These are phyloP conservation scores for Cystobasidiaceae sp. DNA, from an alignment of 1,284 basidiomycete species.

Conservation along the genomic window DNA sequence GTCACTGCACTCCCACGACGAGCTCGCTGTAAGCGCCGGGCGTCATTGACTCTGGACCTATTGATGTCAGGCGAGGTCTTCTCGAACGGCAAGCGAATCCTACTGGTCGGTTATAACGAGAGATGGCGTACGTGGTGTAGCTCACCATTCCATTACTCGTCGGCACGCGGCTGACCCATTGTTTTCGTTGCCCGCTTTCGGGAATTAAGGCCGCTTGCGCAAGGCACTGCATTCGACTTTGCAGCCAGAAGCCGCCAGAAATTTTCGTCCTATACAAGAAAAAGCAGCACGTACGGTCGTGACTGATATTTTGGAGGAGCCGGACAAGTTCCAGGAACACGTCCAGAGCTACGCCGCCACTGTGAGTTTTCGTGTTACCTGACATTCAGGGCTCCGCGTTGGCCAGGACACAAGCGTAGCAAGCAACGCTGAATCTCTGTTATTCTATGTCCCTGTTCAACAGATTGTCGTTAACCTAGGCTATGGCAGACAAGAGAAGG, in stretches of 20 bases:
- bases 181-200: neutral
- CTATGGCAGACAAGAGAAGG: conserved; percentile 24
- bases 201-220: neutral
- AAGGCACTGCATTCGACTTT: conserved; percentile 25
- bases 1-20: neutral
- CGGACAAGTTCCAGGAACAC: conserved; percentile 17
- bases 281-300: conserved; percentile 19
- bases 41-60: neutral
- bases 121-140: conserved; percentile 10
- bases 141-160: neutral
- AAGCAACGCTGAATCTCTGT: neutral
- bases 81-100: conserved; percentile 29
- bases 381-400: neutral
- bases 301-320: conserved; percentile 18
- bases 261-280: conserved; percentile 22
- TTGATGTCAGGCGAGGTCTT: conserved; percentile 10
- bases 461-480: conserved; percentile 28
- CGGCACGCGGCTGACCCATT: neutral
- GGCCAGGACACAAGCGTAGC: neutral
- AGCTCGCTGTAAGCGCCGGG: neutral
- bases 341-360: conserved; percentile 26
- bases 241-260: conserved; percentile 22
- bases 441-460: neutral
- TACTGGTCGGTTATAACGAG: conserved; percentile 32
- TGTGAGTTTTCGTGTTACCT: neutral